Percentiles rank a stretch among this genome's conserved stretches.
Conservation (phyloP, 192 early-diverging fungal genomes). For the Podila epigama region DNA sequence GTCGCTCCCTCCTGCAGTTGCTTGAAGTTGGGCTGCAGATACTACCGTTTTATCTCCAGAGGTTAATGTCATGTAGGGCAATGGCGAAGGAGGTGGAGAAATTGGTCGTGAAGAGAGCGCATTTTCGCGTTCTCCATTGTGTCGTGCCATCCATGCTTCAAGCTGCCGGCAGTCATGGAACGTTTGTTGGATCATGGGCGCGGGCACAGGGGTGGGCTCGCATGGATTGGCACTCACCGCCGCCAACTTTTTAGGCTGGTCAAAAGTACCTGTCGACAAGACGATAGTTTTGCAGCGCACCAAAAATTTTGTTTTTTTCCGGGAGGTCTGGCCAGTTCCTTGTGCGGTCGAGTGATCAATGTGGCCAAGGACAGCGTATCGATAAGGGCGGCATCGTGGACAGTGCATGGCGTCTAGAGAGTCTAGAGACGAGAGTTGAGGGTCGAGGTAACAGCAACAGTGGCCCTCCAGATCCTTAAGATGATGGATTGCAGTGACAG, state of each 20-base stretch:
- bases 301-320: slow-evolving; percentile 16
- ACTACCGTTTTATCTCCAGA: too few species aligned
- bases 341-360: background rate
- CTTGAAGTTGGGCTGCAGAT: too few species aligned
- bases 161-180: slow-evolving; percentile 45
- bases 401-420: background rate
- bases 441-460: slow-evolving; percentile 36
- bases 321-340: background rate
- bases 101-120: background rate
- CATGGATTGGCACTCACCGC: slow-evolving; percentile 29
- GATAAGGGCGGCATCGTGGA: slow-evolving; percentile 9
- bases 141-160: slow-evolving; percentile 39
- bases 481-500: slow-evolving; percentile 33
- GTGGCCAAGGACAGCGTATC: slow-evolving; percentile 34
- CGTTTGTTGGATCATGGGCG: slow-evolving; percentile 30
- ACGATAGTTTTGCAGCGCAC: slow-evolving; percentile 28
- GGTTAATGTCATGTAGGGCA: background rate
- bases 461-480: slow-evolving; percentile 34
- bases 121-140: background rate
- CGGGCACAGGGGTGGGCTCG: slow-evolving; percentile 6
- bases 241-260: slow-evolving; percentile 40
- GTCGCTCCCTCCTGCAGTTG: background rate
- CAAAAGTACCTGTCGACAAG: slow-evolving; percentile 43
- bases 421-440: background rate
- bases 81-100: slow-evolving; percentile 16